Conservation (phyloP, 129 eudicot genomes). For the Chrysanthemum lavandulifolium region DNA sequence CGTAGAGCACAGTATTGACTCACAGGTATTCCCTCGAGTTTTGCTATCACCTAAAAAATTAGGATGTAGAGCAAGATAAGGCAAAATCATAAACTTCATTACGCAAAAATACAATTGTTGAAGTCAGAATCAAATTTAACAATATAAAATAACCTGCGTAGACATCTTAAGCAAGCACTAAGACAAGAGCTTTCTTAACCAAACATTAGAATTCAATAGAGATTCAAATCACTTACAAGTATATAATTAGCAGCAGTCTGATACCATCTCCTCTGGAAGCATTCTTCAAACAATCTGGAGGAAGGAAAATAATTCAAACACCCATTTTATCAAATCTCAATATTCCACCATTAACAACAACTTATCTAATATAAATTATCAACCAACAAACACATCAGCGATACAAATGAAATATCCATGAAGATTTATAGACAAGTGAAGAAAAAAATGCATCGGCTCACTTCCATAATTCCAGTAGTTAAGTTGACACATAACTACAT, state of each 20-base stretch:
- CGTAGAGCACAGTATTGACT: conserved; percentile 97
- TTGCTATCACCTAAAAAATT: conserved; percentile 79
- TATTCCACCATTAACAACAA: neutral
- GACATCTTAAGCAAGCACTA: too few relatives aligned
- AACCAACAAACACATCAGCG: conserved; percentile 13
- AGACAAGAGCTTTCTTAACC: too few relatives aligned
- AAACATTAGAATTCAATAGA: neutral
- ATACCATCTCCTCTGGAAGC: conserved; percentile 97
- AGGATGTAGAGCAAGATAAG: conserved; percentile 10
- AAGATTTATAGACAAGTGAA: neutral
- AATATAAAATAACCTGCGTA: too few relatives aligned
- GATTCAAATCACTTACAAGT: conserved; percentile 59
- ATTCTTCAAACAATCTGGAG: conserved; percentile 94
- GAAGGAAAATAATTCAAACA: neutral
- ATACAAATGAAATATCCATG: conserved; percentile 6
- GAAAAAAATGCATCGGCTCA: neutral
- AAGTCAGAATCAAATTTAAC: neutral
- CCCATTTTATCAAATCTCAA: neutral
- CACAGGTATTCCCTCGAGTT: conserved; percentile 95
- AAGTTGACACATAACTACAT: conserved; percentile 26
- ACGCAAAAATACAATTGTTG: neutral
- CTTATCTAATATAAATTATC: conserved; percentile 7
- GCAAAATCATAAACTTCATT: conserved; percentile 11
- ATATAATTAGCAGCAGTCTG: conserved; percentile 98
- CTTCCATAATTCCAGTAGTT: neutral